These are phyloP conservation scores for Meira nashicola DNA, from an alignment of 1,284 basidiomycete species.

Conservation along the genomic window DNA sequence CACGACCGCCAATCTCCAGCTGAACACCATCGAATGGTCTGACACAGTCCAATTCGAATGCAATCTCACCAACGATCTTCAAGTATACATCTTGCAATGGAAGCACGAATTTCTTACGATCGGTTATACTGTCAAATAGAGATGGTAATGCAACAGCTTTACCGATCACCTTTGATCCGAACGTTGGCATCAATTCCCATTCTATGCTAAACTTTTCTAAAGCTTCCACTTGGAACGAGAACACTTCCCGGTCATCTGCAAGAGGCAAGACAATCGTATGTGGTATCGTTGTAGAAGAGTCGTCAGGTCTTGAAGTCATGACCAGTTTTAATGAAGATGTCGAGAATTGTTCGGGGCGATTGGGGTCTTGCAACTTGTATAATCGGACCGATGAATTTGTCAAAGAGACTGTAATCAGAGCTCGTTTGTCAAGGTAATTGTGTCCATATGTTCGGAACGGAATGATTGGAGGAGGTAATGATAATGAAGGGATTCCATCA, in stretches of 20 bases:
- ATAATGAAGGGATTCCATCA: constrained; percentile 87
- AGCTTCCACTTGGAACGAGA: constrained; percentile 79
- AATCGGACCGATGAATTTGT: constrained; percentile 48
- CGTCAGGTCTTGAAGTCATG: constrained; percentile 74
- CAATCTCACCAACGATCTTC: constrained; percentile 90
- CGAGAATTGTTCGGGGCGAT: constrained; percentile 52
- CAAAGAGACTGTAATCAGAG: constrained; percentile 75
- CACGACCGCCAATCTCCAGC: constrained; percentile 86
- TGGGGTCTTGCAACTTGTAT: constrained; percentile 44
- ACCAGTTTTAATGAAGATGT: constrained; percentile 83
- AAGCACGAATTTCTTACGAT: constrained; percentile 42
- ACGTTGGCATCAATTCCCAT: constrained; percentile 93
- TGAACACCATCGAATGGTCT: constrained; percentile 87
- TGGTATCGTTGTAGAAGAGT: constrained; percentile 63
- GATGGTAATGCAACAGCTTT: constrained; percentile 81
- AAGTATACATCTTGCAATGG: constrained; percentile 89
- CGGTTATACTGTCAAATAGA: constrained; percentile 59
- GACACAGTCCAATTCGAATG: constrained; percentile 81
- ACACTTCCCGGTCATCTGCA: constrained; percentile 72
- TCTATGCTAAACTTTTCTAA: constrained; percentile 75
- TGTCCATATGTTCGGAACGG: constrained; percentile 60
- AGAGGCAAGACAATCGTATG: constrained; percentile 67
- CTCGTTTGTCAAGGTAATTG: constrained; percentile 69
- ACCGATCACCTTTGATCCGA: constrained; percentile 96
- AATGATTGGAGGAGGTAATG: constrained; percentile 95